Conservation (phyloP, 352 stramenopile species). For the Thraustochytrium sp. region DNA sequence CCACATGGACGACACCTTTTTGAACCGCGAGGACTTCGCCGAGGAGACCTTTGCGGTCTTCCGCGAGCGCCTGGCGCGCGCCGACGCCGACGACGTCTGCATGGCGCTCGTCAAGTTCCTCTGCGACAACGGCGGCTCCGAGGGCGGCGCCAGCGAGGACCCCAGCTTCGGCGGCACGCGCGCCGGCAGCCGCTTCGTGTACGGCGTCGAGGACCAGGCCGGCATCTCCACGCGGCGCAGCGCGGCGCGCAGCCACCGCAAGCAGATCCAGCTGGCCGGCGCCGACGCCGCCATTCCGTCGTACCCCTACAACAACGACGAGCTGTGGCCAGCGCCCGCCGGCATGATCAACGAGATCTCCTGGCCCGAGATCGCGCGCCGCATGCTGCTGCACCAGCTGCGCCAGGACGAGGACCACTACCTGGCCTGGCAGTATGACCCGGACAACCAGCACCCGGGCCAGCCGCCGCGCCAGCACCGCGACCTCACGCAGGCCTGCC, state of each 20-base stretch:
- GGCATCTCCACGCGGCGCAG: slow-evolving; percentile 21
- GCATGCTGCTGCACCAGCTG: slow-evolving; percentile 20
- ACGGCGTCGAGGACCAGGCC: slow-evolving; percentile 12
- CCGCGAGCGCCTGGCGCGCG: not conserved
- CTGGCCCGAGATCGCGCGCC: slow-evolving; percentile 22
- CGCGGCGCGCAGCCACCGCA: not conserved
- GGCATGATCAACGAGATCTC: not conserved
- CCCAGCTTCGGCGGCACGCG: not conserved
- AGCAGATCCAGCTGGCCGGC: not conserved
- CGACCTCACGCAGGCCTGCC: slow-evolving; percentile 7
- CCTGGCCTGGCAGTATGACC: not conserved
- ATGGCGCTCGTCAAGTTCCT: slow-evolving; percentile 31
- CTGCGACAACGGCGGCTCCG: not conserved
- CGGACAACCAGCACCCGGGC: not conserved
- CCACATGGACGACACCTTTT: slow-evolving; percentile 6
- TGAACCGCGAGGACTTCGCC: not conserved
- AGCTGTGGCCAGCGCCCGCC: slow-evolving; percentile 5
- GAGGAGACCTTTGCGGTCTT: slow-evolving; percentile 30
- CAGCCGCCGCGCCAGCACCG: not conserved
- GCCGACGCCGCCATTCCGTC: not conserved
- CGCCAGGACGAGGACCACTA: not conserved
- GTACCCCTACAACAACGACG: slow-evolving; percentile 33
- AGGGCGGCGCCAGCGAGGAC: not conserved
- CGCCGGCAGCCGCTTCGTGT: not conserved
- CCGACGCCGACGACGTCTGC: not conserved